Evolutionary conservation across 371 early-diverging fungal genomes (phyloP), one percentile per base, ranked within the genome.

Genomic region (Circinella umbellata): DNA sequence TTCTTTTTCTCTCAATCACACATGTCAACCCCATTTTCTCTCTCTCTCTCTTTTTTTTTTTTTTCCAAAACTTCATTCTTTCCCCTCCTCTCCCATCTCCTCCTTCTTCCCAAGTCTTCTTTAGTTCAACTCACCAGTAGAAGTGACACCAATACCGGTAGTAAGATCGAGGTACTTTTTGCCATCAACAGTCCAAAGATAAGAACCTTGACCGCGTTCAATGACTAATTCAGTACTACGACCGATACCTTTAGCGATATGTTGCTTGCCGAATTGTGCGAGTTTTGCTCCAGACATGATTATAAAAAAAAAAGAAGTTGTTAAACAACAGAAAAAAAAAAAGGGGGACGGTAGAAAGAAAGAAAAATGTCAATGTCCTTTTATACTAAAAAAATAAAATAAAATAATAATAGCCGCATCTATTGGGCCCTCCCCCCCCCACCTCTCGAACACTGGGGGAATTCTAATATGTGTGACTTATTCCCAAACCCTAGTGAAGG

Each of bases 91-190:
- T n/a, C n/a, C n/a, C n/a, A n/a, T n/a, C n/a, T n/a, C n/a, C n/a
- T n/a, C n/a, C n/a, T n/a, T n/a, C n/a, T n/a, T n/a, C n/a, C n/a
- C n/a, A n/a, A n/a, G n/a, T n/a, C n/a, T n/a, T n/a, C n/a, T n/a
- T n/a, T n/a, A n/a, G n/a, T n/a, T n/a, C n/a, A n/a, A 13, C 38
- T 73, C 73, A 85, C 86, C 86, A 63, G 85, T 84, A 60, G 75
- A 82, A 39, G 87, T 85, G 61, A 88, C 88, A 63, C 87, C 88
- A 64, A 88, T 88, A 65, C 70, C 70, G 10, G 86, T 81, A 36
- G 88, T 79, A 51, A 86, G 80, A 68, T 88, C 88, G 46, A 88
- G 76, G 60, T 84, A 86, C 57, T 85, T 84, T 42, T 80, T 85
- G 46, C 85, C 88, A 35, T 84, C 85, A 15, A 77, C 71, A 11